phyloP scores from a whole-genome alignment of 306 rosid genomes.

The Prunus kanzakura region DNA sequence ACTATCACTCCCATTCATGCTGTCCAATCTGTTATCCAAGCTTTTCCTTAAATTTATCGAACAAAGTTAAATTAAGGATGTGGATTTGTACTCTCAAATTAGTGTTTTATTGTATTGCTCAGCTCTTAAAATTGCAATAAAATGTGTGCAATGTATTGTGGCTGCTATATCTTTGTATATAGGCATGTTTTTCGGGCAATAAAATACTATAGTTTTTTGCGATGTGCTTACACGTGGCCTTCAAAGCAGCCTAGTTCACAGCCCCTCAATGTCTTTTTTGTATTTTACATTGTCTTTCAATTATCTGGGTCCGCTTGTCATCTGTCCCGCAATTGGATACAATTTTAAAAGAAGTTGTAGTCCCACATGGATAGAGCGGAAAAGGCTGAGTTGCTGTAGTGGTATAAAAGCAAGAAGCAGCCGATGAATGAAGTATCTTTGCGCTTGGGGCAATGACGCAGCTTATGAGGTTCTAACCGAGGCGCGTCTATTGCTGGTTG shows the following conservation, averaged over 20 bases:
- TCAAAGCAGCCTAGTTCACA: too few relatives aligned
- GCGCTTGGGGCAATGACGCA: slow-evolving; percentile 33
- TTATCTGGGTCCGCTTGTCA: neutral
- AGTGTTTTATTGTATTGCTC: too few relatives aligned
- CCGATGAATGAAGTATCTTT: accelerated
- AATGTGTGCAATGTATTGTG: neutral
- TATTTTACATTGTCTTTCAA: too few relatives aligned
- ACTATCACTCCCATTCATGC: slow-evolving; percentile 35
- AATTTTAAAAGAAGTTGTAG: neutral
- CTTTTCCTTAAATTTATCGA: slow-evolving; percentile 26
- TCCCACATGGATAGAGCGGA: neutral
- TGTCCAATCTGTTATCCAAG: slow-evolving; percentile 41
- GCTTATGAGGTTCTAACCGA: slow-evolving; percentile 28
- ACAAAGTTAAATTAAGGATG: neutral
- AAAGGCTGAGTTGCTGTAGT: neutral
- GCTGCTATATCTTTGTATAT: too few relatives aligned
- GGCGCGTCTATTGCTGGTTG: slow-evolving; percentile 23
- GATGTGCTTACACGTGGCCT: too few relatives aligned
- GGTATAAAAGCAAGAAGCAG: neutral
- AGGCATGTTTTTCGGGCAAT: neutral
- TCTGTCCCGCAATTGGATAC: neutral
- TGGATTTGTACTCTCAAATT: neutral
- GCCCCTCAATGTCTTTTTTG: too few relatives aligned
- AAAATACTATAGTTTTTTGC: neutral
- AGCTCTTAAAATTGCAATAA: too few relatives aligned